Percentiles rank a stretch among this genome's conserved stretches.
These are phyloP conservation scores for Fusarium cyanostomum DNA, from an alignment of 2,329 filamentous ascomycete genomes.

Conservation along the genomic window DNA sequence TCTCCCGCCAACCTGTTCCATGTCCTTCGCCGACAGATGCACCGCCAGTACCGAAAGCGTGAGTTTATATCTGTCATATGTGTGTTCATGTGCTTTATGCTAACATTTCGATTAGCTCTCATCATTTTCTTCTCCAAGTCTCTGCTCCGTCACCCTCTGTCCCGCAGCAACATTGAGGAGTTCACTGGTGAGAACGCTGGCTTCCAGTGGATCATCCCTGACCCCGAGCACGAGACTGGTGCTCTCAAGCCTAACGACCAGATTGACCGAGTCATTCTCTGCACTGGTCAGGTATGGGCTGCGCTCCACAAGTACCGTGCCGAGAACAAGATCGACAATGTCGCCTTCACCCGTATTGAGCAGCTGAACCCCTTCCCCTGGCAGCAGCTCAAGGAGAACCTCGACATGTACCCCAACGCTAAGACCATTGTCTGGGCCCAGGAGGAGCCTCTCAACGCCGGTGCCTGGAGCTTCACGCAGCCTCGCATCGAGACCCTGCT, in stretches of 20 bases:
- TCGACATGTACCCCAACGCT: constrained; percentile 96
- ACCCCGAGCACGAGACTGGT: constrained; percentile 81
- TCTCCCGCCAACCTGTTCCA: constrained; percentile 96
- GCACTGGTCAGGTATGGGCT: constrained; percentile 93
- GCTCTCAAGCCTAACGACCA: constrained; percentile 81
- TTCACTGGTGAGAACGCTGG: constrained; percentile 85
- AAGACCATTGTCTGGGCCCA: constrained; percentile 98
- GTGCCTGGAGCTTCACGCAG: constrained; percentile 97
- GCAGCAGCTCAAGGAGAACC: constrained; percentile 95
- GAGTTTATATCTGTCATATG: constrained; percentile 54
- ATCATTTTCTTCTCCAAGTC: constrained; percentile 99
- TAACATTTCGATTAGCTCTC: constrained; percentile 63
- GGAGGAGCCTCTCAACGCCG: constrained; percentile 97
- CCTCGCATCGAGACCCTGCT: constrained; percentile 96
- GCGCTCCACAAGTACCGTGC: constrained; percentile 91
- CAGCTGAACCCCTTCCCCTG: constrained; percentile 99
- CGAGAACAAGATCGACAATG: constrained; percentile 85
- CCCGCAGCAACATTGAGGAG: constrained; percentile 88
- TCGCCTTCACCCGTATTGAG: constrained; percentile 94
- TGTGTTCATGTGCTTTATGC: constrained; percentile 4
- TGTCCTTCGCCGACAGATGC: constrained; percentile 94
- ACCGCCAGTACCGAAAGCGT: constrained; percentile 99
- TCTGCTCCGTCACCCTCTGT: constrained; percentile 90
- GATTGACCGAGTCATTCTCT: constrained; percentile 94
- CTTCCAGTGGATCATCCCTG: constrained; percentile 96